These are phyloP conservation scores for Colletotrichum sp. DNA, from an alignment of 2,329 filamentous ascomycete genomes.

Conservation along the genomic window DNA sequence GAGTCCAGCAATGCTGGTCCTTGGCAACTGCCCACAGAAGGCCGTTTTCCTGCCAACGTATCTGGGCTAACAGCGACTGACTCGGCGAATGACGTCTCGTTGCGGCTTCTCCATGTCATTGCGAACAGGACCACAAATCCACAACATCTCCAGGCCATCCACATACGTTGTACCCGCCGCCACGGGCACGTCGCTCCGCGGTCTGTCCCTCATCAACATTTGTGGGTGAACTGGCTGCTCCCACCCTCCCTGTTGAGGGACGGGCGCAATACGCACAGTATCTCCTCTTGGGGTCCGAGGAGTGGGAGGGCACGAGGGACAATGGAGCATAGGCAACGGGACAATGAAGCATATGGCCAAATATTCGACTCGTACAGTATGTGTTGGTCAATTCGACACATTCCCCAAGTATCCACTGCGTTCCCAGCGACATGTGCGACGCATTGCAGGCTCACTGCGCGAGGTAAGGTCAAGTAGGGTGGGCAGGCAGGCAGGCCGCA, in stretches of 20 bases:
- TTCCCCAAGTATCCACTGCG: background rate
- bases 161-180: slow-evolving; percentile 1
- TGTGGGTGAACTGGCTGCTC: background rate
- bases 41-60: background rate
- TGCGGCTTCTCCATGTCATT: background rate
- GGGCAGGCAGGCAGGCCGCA: background rate
- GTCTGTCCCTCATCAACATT: background rate
- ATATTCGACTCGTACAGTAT: background rate
- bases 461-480: background rate
- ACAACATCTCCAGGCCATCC: slow-evolving; percentile 16
- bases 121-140: background rate
- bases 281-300: background rate
- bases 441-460: background rate
- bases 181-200: background rate
- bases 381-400: background rate
- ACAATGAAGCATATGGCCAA: background rate
- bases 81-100: slow-evolving; percentile 8
- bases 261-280: background rate
- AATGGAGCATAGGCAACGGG: background rate
- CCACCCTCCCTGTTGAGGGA: background rate
- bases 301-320: background rate
- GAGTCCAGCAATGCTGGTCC: background rate
- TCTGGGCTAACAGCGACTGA: background rate
- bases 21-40: background rate
- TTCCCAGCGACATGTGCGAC: background rate